Evolutionary conservation across 2,329 filamentous ascomycete genomes (phyloP), one percentile per base, ranked within the genome.

Genomic region (Xylaria arbuscula): DNA sequence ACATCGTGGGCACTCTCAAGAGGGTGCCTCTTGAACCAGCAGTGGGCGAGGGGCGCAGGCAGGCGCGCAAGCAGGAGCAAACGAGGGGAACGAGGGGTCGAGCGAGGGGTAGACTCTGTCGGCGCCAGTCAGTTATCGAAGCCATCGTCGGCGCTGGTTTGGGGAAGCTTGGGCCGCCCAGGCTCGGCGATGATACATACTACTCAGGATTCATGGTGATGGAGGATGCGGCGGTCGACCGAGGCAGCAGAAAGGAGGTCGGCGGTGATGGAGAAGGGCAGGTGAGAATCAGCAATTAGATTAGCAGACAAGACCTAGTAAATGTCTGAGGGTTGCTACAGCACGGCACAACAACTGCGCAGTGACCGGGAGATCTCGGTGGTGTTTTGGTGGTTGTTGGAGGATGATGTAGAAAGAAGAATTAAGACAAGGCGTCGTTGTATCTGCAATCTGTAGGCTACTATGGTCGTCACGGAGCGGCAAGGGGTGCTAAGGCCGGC

Each of bases 131-230:
- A 72, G 67, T 68, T 48, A 61, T 36, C 38, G 56, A 66, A 62
- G 50, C 45, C 50, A 70, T 72, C 67, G 40, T 62, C 58, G 53
- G 42, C 42, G 62, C 6, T 32, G 51, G 59, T n/a, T n/a, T 1
- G 22, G 47, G 53, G 51, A 28, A 24, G 19, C 7, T 32, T 13
- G n/a, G 40, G 47, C 70, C 71, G 62, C 63, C 63, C 50, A 60
- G 64, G 69, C 70, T 72, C 70, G 70, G 61, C 72, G 64, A 73
- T 72, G 69, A 72, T 77, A 90, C 92, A 81, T 90, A 96, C 93
- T 88, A 96, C 93, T 96, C 93, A 81, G 93, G 93, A 88, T 96
- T 96, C 93, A 96, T 96, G 80, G 77, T 93, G 87, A 82, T 79
- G 80, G 72, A 53, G 69, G 64, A 72, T 75, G 75, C 71, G 72